Percentiles rank a stretch among this genome's conserved stretches.
Conservation (phyloP, 1,284 basidiomycete genomes). For the Acaromyces ingoldii region DNA sequence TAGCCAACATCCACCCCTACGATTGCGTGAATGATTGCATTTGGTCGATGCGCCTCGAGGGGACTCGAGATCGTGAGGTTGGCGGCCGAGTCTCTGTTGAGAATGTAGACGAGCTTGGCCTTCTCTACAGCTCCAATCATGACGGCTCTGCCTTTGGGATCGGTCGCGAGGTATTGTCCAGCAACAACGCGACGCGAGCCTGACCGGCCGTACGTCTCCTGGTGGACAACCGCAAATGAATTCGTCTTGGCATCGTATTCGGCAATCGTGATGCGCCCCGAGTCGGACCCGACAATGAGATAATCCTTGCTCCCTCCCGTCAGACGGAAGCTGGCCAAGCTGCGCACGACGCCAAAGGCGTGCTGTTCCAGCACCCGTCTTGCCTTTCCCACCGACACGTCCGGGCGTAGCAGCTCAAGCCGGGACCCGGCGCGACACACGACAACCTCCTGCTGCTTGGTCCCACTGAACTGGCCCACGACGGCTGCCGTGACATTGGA, state of each 20-base stretch:
- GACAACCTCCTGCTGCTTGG: conserved; percentile 46
- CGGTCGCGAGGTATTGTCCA: conserved; percentile 48
- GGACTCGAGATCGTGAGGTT: conserved; percentile 50
- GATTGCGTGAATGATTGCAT: conserved; percentile 44
- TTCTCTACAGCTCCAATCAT: conserved; percentile 50
- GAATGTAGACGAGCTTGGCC: conserved; percentile 47
- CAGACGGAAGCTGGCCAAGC: conserved; percentile 41
- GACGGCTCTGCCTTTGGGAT: conserved; percentile 48
- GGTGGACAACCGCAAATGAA: conserved; percentile 40
- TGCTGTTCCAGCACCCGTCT: conserved; percentile 32
- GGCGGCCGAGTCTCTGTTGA: conserved; percentile 48
- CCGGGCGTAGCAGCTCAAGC: conserved; percentile 41
- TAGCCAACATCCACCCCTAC: conserved; percentile 49
- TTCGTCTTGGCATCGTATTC: conserved; percentile 41
- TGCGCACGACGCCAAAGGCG: conserved; percentile 44
- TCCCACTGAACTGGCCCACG: conserved; percentile 47
- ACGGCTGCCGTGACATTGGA: conserved; percentile 40
- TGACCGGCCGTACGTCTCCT: conserved; percentile 47
- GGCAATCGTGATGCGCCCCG: conserved; percentile 46
- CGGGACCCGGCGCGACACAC: conserved; percentile 35
- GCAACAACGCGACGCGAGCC: conserved; percentile 47
- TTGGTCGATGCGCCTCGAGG: conserved; percentile 44
- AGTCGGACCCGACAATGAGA: conserved; percentile 47
- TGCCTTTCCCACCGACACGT: conserved; percentile 37
- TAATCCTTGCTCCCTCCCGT: conserved; percentile 43